These are phyloP conservation scores for Exophiala mesophila DNA, from an alignment of 2,329 filamentous ascomycete species.

Conservation along the genomic window DNA sequence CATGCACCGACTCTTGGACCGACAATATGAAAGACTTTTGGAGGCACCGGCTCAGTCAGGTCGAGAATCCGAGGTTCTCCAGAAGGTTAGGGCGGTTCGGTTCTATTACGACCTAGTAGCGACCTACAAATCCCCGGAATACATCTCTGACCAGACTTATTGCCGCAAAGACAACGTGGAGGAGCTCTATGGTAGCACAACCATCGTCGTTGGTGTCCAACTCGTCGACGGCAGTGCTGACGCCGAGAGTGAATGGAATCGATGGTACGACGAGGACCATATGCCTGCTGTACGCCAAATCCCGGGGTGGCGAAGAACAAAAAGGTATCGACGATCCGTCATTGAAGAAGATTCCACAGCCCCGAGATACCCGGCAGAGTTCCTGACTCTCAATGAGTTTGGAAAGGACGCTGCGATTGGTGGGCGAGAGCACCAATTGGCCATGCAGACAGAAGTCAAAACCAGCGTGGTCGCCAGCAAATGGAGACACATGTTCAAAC, in stretches of 20 bases:
- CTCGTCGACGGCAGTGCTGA: neutral
- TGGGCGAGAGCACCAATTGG: constrained; percentile 7
- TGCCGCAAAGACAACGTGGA: too few species aligned
- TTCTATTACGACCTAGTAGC: constrained; percentile 64
- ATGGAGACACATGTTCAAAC: constrained; percentile 56
- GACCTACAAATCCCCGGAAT: constrained; percentile 33
- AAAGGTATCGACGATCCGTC: constrained; percentile 63
- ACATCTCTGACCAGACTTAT: too few species aligned
- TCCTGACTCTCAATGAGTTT: constrained; percentile 69
- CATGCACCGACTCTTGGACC: constrained; percentile 64
- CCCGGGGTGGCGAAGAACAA: constrained; percentile 72
- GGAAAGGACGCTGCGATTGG: constrained; percentile 58
- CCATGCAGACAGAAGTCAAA: constrained; percentile 3
- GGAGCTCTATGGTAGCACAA: neutral
- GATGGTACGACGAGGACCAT: constrained; percentile 13
- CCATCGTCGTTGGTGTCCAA: constrained; percentile 5
- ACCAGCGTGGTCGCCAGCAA: constrained; percentile 47
- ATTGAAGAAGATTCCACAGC: constrained; percentile 47
- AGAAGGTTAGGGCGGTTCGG: constrained; percentile 63
- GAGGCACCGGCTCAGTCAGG: constrained; percentile 49
- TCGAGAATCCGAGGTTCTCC: constrained; percentile 56
- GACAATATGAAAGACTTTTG: constrained; percentile 57
- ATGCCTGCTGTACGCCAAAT: constrained; percentile 54
- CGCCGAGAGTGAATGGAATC: constrained; percentile 6
- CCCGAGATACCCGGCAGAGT: constrained; percentile 42